These are phyloP conservation scores for Acanthamoeba sp. DNA, from an alignment of 208 protist genomes.

Conservation along the genomic window DNA sequence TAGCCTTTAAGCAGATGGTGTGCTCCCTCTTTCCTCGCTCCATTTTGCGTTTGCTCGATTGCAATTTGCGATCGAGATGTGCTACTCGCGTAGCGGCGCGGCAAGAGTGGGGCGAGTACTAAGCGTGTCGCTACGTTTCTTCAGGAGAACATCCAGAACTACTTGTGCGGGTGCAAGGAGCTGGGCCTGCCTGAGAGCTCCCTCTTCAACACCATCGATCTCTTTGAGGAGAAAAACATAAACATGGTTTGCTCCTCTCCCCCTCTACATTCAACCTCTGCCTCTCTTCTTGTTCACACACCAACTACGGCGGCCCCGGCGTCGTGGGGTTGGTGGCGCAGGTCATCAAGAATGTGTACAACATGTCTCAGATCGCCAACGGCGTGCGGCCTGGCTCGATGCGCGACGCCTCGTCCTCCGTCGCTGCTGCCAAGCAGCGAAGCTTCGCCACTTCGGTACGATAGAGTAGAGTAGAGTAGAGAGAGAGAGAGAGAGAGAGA, in stretches of 20 bases:
- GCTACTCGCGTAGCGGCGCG: no score
- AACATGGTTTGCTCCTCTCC: neutral
- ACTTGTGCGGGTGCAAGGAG: conserved; percentile 64
- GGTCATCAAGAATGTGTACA: conserved; percentile 58
- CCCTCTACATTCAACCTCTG: neutral
- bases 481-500: no score
- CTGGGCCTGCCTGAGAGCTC: conserved; percentile 56
- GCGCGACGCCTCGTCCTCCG: neutral
- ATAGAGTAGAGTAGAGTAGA: no score
- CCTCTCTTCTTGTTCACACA: no score
- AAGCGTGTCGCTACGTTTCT: neutral
- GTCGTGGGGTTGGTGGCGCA: neutral
- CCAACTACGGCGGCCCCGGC: neutral
- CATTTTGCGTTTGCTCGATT: neutral
- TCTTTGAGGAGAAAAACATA: conserved; percentile 77
- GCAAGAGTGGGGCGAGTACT: no score
- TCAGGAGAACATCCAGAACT: conserved; percentile 55
- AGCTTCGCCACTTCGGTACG: neutral
- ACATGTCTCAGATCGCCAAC: conserved; percentile 11
- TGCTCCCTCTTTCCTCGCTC: neutral
- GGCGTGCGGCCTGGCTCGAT: neutral
- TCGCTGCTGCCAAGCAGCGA: neutral
- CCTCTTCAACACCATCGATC: conserved; percentile 75
- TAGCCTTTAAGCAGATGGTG: conserved; percentile 49
- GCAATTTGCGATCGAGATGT: no score